These are phyloP conservation scores for Ligustrum vulgare DNA, from an alignment of 257 asterid species.

Conservation along the genomic window DNA sequence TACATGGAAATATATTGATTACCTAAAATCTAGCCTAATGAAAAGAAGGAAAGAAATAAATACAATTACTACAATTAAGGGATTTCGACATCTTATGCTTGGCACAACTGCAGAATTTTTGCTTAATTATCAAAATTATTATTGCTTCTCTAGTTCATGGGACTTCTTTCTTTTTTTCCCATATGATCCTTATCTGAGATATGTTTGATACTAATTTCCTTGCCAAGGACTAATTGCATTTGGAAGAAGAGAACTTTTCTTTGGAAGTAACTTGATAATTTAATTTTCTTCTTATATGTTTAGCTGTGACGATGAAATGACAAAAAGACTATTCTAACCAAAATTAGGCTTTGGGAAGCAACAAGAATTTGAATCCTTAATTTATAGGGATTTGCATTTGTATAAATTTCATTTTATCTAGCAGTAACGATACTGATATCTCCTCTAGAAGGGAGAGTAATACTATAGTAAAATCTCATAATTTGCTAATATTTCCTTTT, in stretches of 20 bases:
- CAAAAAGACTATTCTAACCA: not conserved
- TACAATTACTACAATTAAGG: no score
- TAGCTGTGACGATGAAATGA: not conserved
- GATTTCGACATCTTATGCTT: no score
- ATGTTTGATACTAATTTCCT: not conserved
- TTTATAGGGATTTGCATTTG: no score
- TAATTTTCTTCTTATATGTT: no score
- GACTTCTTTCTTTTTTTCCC: not conserved
- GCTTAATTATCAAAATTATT: not conserved
- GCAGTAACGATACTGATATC: no score
- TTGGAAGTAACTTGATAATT: not conserved
- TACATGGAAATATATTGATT: no score
- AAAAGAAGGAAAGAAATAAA: no score
- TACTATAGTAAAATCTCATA: no score
- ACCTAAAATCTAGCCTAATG: no score
- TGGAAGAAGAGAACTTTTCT: not conserved
- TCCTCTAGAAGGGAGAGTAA: no score
- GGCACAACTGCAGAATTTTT: not conserved
- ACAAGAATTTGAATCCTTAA: no score
- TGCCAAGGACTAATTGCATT: not conserved
- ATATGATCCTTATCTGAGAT: not conserved
- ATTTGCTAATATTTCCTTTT: not conserved
- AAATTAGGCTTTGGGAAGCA: not conserved
- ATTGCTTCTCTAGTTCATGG: slow-evolving; percentile 7
- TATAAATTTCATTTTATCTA: no score